Conservation (phyloP, 768 basidiomycete species). For the Boletus rex-veris region DNA sequence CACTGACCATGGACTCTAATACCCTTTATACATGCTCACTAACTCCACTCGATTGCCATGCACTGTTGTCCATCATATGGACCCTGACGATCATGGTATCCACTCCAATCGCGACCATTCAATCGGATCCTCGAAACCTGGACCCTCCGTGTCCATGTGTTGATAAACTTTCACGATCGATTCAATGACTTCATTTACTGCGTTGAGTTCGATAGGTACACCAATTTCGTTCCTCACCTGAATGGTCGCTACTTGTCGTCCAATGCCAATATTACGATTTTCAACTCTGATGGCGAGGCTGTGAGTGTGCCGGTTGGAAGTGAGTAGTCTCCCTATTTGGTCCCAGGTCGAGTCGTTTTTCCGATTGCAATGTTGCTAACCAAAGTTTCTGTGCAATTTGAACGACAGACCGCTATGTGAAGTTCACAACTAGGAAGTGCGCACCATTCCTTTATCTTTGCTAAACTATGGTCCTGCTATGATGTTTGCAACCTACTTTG, state of each 20-base stretch:
- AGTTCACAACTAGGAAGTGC: constrained; percentile 73
- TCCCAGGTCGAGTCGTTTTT: not conserved
- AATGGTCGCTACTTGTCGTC: constrained; percentile 76
- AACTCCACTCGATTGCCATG: not conserved
- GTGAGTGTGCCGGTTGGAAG: constrained; percentile 46
- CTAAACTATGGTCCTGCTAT: too few relatives aligned
- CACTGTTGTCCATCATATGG: not conserved
- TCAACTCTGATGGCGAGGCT: constrained; percentile 36
- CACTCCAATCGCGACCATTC: not conserved
- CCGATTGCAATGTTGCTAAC: constrained; percentile 12
- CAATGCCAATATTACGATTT: constrained; percentile 80
- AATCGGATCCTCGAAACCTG: not conserved
- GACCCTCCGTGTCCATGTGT: not conserved
- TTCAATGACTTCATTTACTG: not conserved
- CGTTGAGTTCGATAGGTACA: constrained; percentile 38
- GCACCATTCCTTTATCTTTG: constrained; percentile 15
- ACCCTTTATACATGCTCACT: not conserved
- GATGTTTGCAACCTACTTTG: not conserved
- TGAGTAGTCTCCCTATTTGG: constrained; percentile 14
- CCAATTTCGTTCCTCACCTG: constrained; percentile 63
- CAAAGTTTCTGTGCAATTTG: constrained; percentile 32
- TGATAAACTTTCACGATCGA: not conserved
- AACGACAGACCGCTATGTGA: constrained; percentile 51
- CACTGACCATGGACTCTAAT: constrained; percentile 1
- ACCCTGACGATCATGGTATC: constrained; percentile 9